Evolutionary conservation across 306 rosid genomes (phyloP), one percentile per base, ranked within the genome.

Genomic region (Abrus pulchellus): DNA sequence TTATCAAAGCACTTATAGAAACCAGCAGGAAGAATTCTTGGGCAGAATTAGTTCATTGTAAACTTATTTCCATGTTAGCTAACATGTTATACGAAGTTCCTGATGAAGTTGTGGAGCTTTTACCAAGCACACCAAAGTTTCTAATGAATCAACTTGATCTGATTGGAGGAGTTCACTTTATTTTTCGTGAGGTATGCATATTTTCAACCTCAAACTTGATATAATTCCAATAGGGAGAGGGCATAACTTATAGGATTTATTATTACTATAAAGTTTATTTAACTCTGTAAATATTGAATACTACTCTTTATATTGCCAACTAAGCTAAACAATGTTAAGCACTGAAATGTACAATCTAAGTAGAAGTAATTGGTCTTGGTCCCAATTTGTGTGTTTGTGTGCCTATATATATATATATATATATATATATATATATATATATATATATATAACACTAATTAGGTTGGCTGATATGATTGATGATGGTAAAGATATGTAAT

Each of bases 1-100:
- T 94, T 80, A 68, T 90, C 67, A 90, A 87, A 86, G 90, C 81
- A 85, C 89, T 94, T 41, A 69, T 94, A 56, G 85, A 83, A 84
- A 85, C 81, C 78, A 92, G 98, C 89, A 83, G 94, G 87, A 83
- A 57, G 82, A 89, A 94, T 84, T 90, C 96, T 75, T 94, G 98
- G 98, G 98, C 95, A 79, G 98, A 92, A 81, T 67, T 92, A 83
- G 98, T 94, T 82, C 97, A 89, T 84, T 81, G 90, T 87, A 94
- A 88, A 83, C 98, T 94, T 73, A 89, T 92, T 87, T 90, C 91
- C 80, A 74, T 94, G 92, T 73, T 94, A 82, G 91, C 97, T 68
- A 92, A 94, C 86, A 90, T 92, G 96, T 90, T 94, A 85, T 94
- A 94, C 81, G 85, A 89, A 61, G 92, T 92, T 61, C 85, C 85